These are phyloP conservation scores for Malus sieversii DNA, from an alignment of 306 rosid species.

Conservation along the genomic window DNA sequence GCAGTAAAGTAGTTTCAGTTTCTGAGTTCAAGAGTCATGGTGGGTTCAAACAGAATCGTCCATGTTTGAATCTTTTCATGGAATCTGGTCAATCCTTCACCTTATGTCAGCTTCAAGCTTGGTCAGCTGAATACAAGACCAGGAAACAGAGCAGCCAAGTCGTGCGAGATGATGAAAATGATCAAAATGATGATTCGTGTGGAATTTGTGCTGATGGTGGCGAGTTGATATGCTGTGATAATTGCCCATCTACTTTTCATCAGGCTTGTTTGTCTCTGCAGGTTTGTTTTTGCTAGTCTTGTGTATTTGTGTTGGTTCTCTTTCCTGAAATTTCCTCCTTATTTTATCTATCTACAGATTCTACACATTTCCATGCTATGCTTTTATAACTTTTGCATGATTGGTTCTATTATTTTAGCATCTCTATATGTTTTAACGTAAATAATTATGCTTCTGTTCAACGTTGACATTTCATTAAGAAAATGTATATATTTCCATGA, in stretches of 20 bases:
- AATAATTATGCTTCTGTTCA: neutral
- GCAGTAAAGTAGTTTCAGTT: conserved; percentile 51
- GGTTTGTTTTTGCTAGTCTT: conserved; percentile 45
- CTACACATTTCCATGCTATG: neutral
- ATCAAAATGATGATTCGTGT: conserved; percentile 87
- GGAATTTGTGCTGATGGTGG: conserved; percentile 97
- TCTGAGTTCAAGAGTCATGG: conserved; percentile 81
- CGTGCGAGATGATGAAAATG: conserved; percentile 50
- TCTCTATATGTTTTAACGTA: neutral
- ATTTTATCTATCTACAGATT: neutral
- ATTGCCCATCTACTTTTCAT: conserved; percentile 93
- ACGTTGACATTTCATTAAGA: neutral
- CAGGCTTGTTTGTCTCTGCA: conserved; percentile 70
- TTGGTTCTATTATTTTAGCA: neutral
- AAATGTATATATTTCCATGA: neutral
- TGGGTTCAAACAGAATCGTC: conserved; percentile 73
- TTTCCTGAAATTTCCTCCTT: conserved; percentile 9
- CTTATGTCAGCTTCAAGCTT: conserved; percentile 94
- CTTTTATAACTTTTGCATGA: neutral
- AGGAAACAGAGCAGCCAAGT: conserved; percentile 53
- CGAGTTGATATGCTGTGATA: conserved; percentile 90
- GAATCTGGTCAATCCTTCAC: conserved; percentile 83
- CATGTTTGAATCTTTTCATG: conserved; percentile 86
- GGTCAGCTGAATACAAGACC: conserved; percentile 89
- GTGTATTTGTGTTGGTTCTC: conserved; percentile 16